Evolutionary conservation across 2,329 filamentous ascomycete genomes (phyloP).

Genomic region (Colletotrichum salicis): DNA sequence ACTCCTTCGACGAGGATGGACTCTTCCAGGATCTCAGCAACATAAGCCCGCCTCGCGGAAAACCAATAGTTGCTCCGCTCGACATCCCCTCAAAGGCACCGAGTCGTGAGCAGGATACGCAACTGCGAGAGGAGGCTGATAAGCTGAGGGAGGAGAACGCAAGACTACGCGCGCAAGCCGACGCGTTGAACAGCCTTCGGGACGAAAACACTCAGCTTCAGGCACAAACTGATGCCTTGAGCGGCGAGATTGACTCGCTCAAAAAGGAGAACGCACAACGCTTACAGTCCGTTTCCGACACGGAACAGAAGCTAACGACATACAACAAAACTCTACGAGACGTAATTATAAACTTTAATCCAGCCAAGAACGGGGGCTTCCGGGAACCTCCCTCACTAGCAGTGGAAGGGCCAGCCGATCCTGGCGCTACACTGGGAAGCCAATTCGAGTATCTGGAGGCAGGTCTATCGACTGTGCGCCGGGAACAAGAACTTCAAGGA

Average conservation of each 20-base stretch:
- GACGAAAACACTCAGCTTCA: conserved; percentile 45
- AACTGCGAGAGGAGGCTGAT: conserved; percentile 60
- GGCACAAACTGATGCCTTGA: conserved; percentile 46
- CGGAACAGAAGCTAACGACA: conserved; percentile 73
- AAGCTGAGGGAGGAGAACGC: conserved; percentile 59
- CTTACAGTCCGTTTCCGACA: conserved; percentile 65
- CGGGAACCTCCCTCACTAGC: conserved; percentile 49
- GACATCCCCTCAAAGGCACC: conserved; percentile 70
- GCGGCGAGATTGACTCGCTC: conserved; percentile 49
- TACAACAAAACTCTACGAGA: conserved; percentile 75
- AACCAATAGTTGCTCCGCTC: conserved; percentile 55
- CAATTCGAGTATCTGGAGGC: conserved; percentile 80
- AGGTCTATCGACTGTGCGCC: conserved; percentile 69
- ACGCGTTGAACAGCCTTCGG: conserved; percentile 44
- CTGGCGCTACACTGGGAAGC: conserved; percentile 51
- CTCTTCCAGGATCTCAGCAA: conserved; percentile 72
- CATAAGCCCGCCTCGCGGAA: conserved; percentile 43
- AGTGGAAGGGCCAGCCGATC: neutral
- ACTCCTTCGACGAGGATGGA: conserved; percentile 80
- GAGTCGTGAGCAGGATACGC: conserved; percentile 62
- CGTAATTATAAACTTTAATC: conserved; percentile 73
- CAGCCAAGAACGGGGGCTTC: conserved; percentile 61
- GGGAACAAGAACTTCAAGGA: conserved; percentile 63
- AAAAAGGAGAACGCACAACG: conserved; percentile 49
- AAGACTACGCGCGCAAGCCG: conserved; percentile 47